These are phyloP conservation scores for Colletotrichum eleusines DNA, from an alignment of 2,329 filamentous ascomycete species.

Conservation along the genomic window DNA sequence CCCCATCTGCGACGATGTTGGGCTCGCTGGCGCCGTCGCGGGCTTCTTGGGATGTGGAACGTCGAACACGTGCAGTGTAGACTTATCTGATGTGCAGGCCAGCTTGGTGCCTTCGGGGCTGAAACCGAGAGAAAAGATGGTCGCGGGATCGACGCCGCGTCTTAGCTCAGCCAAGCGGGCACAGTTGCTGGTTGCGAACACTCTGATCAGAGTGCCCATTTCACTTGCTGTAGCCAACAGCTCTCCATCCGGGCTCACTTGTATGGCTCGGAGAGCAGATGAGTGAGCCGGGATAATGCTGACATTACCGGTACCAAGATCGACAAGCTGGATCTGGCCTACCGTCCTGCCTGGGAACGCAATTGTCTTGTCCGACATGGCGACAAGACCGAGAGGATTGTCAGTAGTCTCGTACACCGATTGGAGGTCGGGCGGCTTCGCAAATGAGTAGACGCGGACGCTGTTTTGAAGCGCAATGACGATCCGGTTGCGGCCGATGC, in stretches of 20 bases:
- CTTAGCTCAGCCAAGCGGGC: conserved; percentile 87
- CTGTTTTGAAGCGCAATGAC: conserved; percentile 86
- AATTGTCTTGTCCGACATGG: conserved; percentile 76
- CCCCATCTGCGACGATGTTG: conserved; percentile 44
- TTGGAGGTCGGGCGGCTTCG: conserved; percentile 76
- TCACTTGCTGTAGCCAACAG: conserved; percentile 92
- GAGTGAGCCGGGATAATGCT: conserved; percentile 95
- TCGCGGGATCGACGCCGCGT: conserved; percentile 88
- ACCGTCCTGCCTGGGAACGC: conserved; percentile 89
- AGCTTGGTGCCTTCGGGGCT: conserved; percentile 84
- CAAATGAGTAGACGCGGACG: conserved; percentile 84
- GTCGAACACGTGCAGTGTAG: conserved; percentile 94
- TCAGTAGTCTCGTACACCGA: conserved; percentile 87
- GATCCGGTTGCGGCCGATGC: conserved; percentile 78
- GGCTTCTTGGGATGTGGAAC: conserved; percentile 70
- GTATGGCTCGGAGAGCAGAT: conserved; percentile 80
- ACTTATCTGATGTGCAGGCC: conserved; percentile 96
- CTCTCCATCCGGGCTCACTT: conserved; percentile 83
- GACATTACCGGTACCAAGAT: conserved; percentile 82
- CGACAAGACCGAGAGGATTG: conserved; percentile 87
- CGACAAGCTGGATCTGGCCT: conserved; percentile 90
- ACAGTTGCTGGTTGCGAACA: conserved; percentile 85
- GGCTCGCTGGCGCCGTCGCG: conserved; percentile 34
- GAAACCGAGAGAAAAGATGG: conserved; percentile 89
- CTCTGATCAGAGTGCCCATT: conserved; percentile 87